Evolutionary conservation across 495 filamentous ascomycete species (phyloP).

Genomic region (Aspergillus leporis): DNA sequence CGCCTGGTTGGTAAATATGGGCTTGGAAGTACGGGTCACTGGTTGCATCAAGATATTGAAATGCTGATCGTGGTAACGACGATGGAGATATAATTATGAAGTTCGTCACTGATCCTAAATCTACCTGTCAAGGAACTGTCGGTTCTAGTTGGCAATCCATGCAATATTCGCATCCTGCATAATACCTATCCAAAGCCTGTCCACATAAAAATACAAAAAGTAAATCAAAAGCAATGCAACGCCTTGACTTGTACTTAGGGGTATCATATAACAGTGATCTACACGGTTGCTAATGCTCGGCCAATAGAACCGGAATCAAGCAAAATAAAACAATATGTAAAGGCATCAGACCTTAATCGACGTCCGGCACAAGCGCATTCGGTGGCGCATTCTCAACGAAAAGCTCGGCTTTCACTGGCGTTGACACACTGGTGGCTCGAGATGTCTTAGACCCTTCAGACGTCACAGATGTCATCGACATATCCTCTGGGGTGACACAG

Average conservation of each 20-base stretch:
- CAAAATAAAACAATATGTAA: slow-evolving; percentile 7
- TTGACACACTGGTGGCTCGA: slow-evolving; percentile 37
- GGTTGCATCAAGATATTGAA: background rate
- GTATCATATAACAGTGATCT: slow-evolving; percentile 23
- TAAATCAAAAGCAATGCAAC: slow-evolving; percentile 15
- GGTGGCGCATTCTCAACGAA: slow-evolving; percentile 4
- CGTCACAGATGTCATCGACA: slow-evolving; percentile 33
- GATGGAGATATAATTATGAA: too few species aligned
- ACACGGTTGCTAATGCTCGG: background rate
- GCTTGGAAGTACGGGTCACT: background rate
- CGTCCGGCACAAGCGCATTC: slow-evolving; percentile 11
- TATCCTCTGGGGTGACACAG: slow-evolving; percentile 28
- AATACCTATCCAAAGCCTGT: background rate
- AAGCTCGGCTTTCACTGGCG: slow-evolving; percentile 17
- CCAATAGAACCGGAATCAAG: background rate
- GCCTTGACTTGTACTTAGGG: slow-evolving; percentile 12
- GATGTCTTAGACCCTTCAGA: slow-evolving; percentile 35
- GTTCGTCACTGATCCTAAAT: too few species aligned
- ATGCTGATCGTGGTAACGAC: too few species aligned
- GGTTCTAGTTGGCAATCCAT: background rate
- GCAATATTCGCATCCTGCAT: background rate
- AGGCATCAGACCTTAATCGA: slow-evolving; percentile 13
- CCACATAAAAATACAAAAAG: slow-evolving; percentile 1
- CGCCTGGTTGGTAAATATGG: background rate
- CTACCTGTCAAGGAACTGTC: too few species aligned